Evolutionary conservation across 2,329 filamentous ascomycete species (phyloP).

Genomic region (Trichoderma simmonsii): DNA sequence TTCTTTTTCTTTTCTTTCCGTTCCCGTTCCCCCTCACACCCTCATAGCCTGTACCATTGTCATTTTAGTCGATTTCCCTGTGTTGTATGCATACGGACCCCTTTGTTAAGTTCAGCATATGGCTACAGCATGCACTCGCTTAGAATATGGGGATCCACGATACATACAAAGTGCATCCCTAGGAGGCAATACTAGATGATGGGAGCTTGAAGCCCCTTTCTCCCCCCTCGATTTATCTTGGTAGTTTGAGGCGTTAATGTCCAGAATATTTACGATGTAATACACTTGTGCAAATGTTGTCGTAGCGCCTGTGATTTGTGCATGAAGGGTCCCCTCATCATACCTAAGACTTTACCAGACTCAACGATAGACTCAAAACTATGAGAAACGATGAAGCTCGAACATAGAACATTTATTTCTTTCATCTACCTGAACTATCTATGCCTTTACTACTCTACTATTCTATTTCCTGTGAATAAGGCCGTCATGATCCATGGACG

Average conservation of each 20-base stretch:
- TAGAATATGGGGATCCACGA: conserved; percentile 4
- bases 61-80: not conserved
- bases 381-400: not conserved
- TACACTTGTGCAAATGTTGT: not conserved
- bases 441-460: not conserved
- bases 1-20: not conserved
- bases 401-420: not conserved
- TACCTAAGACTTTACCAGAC: not conserved
- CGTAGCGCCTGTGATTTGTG: not conserved
- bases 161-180: not conserved
- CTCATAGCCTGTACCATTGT: not conserved
- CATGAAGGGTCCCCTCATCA: not conserved
- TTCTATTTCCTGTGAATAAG: not conserved
- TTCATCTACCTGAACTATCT: not conserved
- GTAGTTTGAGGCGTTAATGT: not conserved
- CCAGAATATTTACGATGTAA: not conserved
- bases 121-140: conserved; percentile 14
- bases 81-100: conserved; percentile 2
- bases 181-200: not conserved
- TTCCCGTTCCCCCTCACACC: not conserved
- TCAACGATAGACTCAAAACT: not conserved
- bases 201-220: not conserved
- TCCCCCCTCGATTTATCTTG: not conserved
- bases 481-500: not conserved
- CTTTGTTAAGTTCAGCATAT: conserved; percentile 1